Evolutionary conservation across 139 green algal genomes (phyloP).

Genomic region (Edaphochlamys debaryana): DNA sequence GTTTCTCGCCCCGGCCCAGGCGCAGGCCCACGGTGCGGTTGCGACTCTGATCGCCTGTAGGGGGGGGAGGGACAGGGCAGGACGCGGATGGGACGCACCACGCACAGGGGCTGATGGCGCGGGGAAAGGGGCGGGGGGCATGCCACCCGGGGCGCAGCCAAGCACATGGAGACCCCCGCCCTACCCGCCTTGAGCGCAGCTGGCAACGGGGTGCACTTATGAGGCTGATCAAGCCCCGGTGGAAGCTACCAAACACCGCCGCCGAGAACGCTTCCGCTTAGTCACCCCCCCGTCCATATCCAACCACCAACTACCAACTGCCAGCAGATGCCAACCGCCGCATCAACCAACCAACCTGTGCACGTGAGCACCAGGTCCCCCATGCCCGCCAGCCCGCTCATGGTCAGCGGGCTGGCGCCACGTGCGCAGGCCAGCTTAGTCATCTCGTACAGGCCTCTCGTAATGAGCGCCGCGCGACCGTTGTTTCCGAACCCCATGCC

Average conservation of each 20-base stretch:
- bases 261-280: no score
- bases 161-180: no score
- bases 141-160: no score
- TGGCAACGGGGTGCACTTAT: no score
- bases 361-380: constrained; percentile 91
- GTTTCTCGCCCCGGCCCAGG: constrained; percentile 86
- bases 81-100: not conserved
- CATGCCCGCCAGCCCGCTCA: constrained; percentile 83
- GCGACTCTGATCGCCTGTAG: constrained; percentile 76
- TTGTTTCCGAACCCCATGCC: constrained; percentile 93
- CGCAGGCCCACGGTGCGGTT: constrained; percentile 89
- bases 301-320: no score
- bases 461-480: constrained; percentile 84
- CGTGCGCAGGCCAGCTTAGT: constrained; percentile 72
- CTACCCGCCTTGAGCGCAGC: no score
- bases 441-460: constrained; percentile 79
- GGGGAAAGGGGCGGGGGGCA: no score
- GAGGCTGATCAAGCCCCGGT: no score
- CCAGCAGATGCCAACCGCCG: not conserved
- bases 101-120: no score
- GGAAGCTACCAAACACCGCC: no score
- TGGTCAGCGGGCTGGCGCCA: constrained; percentile 85
- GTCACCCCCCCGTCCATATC: no score
- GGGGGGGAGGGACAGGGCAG: not conserved
- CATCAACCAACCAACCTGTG: constrained; percentile 65